These are phyloP conservation scores for Pseudogymnoascus sp. DNA, from an alignment of 2,329 filamentous ascomycete species.

Conservation along the genomic window DNA sequence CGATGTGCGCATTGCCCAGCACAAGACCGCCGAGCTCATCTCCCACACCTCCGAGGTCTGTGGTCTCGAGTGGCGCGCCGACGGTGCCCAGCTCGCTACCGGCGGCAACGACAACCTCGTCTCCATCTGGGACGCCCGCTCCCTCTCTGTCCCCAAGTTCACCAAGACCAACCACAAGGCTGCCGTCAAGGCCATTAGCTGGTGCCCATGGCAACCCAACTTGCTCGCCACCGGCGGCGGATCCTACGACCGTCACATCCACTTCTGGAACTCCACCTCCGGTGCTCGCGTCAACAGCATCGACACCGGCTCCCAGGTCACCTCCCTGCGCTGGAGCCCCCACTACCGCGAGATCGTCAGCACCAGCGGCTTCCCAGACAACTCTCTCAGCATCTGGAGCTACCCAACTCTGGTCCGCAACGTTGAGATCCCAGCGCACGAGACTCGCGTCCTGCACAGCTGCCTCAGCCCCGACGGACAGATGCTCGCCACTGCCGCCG, in stretches of 20 bases:
- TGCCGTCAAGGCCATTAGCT: conserved; percentile 93
- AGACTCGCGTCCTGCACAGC: conserved; percentile 93
- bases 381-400: conserved; percentile 98
- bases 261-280: conserved; percentile 99
- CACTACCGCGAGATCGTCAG: conserved; percentile 97
- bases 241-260: conserved; percentile 94
- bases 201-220: conserved; percentile 99
- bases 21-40: conserved; percentile 95
- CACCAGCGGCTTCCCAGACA: conserved; percentile 97
- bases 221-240: conserved; percentile 93
- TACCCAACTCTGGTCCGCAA: conserved; percentile 96
- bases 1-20: conserved; percentile 92
- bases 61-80: conserved; percentile 93
- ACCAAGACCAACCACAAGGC: conserved; percentile 99
- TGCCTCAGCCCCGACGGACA: conserved; percentile 95
- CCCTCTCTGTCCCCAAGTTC: conserved; percentile 90
- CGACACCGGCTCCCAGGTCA: conserved; percentile 96
- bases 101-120: conserved; percentile 99
- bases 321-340: conserved; percentile 90
- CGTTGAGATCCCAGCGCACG: conserved; percentile 94
- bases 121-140: conserved; percentile 97
- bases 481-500: conserved; percentile 92
- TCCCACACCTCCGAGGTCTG: conserved; percentile 98
- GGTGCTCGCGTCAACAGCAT: conserved; percentile 98
- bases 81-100: conserved; percentile 93